These are phyloP conservation scores for Thalassiosira allenii DNA, from an alignment of 352 stramenopile genomes.

Conservation along the genomic window DNA sequence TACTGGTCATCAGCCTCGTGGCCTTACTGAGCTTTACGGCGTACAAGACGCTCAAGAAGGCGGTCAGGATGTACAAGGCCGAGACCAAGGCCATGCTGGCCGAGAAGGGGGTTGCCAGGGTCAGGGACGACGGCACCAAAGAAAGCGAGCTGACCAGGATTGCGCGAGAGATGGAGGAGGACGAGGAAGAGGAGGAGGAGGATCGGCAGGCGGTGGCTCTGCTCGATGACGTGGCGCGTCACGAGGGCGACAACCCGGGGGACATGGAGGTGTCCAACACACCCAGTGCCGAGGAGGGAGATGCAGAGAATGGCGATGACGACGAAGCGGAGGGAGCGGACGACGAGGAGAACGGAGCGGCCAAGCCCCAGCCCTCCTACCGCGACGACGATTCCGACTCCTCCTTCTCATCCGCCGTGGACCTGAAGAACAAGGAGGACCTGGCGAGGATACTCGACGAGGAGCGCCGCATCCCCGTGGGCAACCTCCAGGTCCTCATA, in stretches of 20 bases:
- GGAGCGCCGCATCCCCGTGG: constrained; percentile 87
- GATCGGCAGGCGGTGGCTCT: constrained; percentile 2
- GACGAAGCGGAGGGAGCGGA: not conserved
- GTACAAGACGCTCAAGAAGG: constrained; percentile 90
- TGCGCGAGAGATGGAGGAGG: constrained; percentile 49
- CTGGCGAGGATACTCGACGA: constrained; percentile 74
- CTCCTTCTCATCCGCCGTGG: constrained; percentile 30
- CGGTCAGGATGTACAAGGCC: constrained; percentile 88
- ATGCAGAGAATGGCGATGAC: constrained; percentile 22
- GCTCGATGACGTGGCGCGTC: constrained; percentile 11
- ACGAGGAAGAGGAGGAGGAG: constrained; percentile 30
- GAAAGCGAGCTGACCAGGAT: constrained; percentile 53
- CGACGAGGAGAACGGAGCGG: constrained; percentile 3
- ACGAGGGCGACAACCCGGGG: constrained; percentile 19
- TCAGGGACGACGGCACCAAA: constrained; percentile 23
- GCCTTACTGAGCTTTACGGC: constrained; percentile 89
- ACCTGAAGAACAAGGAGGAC: constrained; percentile 59
- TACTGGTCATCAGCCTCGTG: constrained; percentile 91
- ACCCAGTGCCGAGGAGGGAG: not conserved
- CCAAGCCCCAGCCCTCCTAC: not conserved
- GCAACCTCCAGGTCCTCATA: constrained; percentile 89
- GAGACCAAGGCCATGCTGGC: constrained; percentile 81
- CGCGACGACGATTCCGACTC: constrained; percentile 18
- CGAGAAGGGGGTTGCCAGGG: constrained; percentile 21
- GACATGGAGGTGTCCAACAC: constrained; percentile 3